phyloP scores from a whole-genome alignment of 306 rosid genomes.

The Mimosa pudica region DNA sequence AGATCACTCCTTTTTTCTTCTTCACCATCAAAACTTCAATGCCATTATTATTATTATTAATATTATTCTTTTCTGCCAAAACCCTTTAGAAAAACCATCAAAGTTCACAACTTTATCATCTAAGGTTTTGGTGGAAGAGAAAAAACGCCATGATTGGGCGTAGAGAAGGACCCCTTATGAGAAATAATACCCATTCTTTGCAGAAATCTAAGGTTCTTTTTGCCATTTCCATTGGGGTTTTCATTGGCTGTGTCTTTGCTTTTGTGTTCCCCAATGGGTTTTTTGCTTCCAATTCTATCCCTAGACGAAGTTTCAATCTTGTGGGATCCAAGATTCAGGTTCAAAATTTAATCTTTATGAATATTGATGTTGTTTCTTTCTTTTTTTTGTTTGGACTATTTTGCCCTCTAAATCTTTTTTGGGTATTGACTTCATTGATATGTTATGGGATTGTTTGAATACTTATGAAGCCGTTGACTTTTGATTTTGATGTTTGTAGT shows the following conservation, averaged over 20 bases:
- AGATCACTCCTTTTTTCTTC: neutral
- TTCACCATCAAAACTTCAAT: neutral
- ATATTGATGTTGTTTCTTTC: neutral
- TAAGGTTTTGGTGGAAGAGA: constrained; percentile 21
- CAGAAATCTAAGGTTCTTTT: constrained; percentile 53
- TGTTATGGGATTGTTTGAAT: constrained; percentile 2
- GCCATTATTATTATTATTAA: neutral
- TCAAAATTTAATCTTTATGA: constrained; percentile 22
- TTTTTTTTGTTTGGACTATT: neutral
- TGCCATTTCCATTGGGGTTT: constrained; percentile 65
- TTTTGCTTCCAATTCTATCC: constrained; percentile 39
- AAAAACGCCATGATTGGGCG: constrained; percentile 56
- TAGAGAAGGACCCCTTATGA: constrained; percentile 70
- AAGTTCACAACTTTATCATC: neutral
- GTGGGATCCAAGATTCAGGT: constrained; percentile 65
- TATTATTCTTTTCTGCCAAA: neutral
- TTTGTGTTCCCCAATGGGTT: constrained; percentile 66
- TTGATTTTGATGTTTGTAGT: neutral
- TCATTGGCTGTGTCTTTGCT: constrained; percentile 70
- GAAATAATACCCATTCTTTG: constrained; percentile 45
- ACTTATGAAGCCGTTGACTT: constrained; percentile 34
- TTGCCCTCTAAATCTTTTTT: constrained; percentile 16
- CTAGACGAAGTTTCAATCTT: constrained; percentile 38
- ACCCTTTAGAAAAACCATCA: constrained; percentile 2
- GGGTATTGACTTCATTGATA: neutral